Conservation (phyloP, 441 rosid species). For the Populus hybrid region DNA sequence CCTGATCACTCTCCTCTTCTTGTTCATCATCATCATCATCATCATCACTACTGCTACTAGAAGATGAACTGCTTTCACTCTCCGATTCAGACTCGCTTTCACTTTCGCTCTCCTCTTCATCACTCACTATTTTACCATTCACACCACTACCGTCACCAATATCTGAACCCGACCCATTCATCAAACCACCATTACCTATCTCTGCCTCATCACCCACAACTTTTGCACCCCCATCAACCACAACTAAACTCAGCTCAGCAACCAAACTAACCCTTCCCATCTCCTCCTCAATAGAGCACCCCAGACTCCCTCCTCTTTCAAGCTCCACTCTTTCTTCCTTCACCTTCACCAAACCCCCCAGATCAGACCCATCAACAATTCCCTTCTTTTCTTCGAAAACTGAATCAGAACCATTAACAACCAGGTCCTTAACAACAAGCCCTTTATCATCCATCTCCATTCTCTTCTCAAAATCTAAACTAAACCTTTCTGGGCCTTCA, state of each 20-base stretch:
- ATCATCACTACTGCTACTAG: conserved; percentile 18
- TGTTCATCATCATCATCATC: conserved; percentile 21
- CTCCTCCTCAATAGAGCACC: conserved; percentile 18
- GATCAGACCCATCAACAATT: not conserved
- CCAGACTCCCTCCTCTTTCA: not conserved
- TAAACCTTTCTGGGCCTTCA: not conserved
- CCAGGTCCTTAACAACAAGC: not conserved
- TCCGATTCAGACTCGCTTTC: conserved; percentile 33
- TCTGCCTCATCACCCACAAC: not conserved
- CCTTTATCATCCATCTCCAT: not conserved
- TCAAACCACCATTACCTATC: conserved; percentile 14
- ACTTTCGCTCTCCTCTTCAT: conserved; percentile 29
- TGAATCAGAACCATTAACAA: conserved; percentile 22
- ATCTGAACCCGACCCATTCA: conserved; percentile 13
- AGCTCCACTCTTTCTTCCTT: not conserved
- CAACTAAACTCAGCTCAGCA: not conserved
- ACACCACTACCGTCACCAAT: conserved; percentile 16
- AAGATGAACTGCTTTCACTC: conserved; percentile 30
- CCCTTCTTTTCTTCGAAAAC: conserved; percentile 3
- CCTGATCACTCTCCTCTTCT: conserved; percentile 26
- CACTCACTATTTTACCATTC: conserved; percentile 24
- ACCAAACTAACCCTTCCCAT: conserved; percentile 1
- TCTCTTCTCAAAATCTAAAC: not conserved
- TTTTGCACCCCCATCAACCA: conserved; percentile 6
- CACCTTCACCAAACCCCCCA: not conserved